Evolutionary conservation across 768 basidiomycete species (phyloP), one percentile per base, ranked within the genome.

Genomic region (Porphyrellus cyaneotinctus): DNA sequence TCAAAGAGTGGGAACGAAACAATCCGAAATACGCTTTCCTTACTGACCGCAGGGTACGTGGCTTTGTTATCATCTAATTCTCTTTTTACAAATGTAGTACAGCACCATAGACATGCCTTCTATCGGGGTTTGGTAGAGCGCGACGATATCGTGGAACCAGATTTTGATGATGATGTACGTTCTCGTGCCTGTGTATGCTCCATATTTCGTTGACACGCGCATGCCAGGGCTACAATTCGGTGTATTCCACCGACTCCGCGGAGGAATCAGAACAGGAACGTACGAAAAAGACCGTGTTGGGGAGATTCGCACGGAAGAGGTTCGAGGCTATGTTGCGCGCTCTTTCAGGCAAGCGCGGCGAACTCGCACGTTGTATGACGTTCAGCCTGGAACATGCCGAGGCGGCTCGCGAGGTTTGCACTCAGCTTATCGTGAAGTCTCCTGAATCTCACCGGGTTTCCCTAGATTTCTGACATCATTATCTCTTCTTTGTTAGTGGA

Each of bases 361-460:
- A 95, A 69, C 83, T 98, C 35, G 97, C 92, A 30, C 78, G 93
- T 22, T 93, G 90, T 55, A 99, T 98, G 97, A 82, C 88, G n/a
- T 98, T 98, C 66, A 91, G 93, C 57, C 76, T 99, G 38, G 92
- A 95, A 66, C 93, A 95, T 64, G 95, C 95, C 1, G 95, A 98
- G 70, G 94, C 94, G 17, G 93, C 95, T 17, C 83, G 87, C 51
- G 95, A 97, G 77, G 95, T 93, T 61, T 53, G 67, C 69, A 35
- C 18, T 23, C 46, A 18, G 23, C 14, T 26, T 8, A 31, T 28
- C 23, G 11, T 18, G 15, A 11, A 37, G 10, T 46, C 35, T 24
- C 14, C n/a, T 23, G 33, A 45, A 18, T 56, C 46, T 51, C 30
- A 60, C 48, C 7, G 18, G 33, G 32, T 24, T 43, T 49, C 20